These are phyloP conservation scores for Oenanthe javanica DNA, from an alignment of 140 eudicot species.

Conservation along the genomic window DNA sequence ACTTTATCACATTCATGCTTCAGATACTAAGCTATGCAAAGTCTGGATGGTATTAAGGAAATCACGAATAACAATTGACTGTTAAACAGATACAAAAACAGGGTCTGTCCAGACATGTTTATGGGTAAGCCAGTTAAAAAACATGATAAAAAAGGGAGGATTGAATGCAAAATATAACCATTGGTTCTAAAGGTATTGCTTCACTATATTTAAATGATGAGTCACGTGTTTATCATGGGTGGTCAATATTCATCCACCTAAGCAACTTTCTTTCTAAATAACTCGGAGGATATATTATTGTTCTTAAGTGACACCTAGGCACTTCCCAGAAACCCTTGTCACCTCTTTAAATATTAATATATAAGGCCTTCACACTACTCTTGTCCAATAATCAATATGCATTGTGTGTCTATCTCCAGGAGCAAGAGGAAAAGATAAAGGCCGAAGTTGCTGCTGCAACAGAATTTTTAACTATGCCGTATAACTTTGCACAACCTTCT, in stretches of 20 bases:
- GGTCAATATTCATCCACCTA: neutral
- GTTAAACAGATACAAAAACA: neutral
- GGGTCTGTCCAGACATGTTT: neutral
- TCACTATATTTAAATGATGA: neutral
- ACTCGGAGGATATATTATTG: neutral
- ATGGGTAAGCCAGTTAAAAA: neutral
- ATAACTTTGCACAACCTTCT: slow-evolving; percentile 25
- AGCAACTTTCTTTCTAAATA: neutral
- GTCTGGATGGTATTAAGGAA: neutral
- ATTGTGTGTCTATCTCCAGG: slow-evolving; percentile 35
- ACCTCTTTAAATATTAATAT: neutral
- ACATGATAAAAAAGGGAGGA: neutral
- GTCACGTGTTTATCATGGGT: neutral
- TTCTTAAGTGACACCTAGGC: neutral
- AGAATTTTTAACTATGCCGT: slow-evolving; percentile 29
- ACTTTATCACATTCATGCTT: neutral
- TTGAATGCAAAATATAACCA: neutral
- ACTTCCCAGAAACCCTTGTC: neutral
- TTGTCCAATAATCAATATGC: neutral
- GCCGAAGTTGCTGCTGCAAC: slow-evolving; percentile 72
- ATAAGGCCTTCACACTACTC: neutral
- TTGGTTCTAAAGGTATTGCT: neutral
- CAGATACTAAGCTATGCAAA: neutral
- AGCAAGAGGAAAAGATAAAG: slow-evolving; percentile 60
- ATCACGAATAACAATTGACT: neutral